phyloP scores from a whole-genome alignment of 169 alveolate species.

The Haemoproteus tartakovskyi region DNA sequence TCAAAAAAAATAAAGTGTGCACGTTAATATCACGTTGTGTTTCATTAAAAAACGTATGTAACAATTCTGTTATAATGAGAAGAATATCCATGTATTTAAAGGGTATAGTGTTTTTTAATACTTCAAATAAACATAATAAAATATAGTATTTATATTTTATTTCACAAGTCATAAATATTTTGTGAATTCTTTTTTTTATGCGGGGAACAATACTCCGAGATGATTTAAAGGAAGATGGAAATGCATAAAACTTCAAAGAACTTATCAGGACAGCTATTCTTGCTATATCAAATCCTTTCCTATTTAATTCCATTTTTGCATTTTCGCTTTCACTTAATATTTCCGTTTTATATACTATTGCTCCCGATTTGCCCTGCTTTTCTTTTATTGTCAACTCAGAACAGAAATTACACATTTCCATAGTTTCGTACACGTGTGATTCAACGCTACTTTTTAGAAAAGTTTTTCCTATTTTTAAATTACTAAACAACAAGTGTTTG shows the following conservation, averaged over 20 bases:
- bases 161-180: constrained; percentile 11
- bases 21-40: constrained; percentile 4
- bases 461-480: too few species aligned
- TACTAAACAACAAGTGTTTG: too few species aligned
- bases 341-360: not conserved
- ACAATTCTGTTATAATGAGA: constrained; percentile 16
- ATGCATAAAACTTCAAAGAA: too few species aligned
- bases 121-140: constrained; percentile 31
- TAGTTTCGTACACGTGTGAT: too few species aligned
- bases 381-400: too few species aligned
- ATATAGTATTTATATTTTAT: constrained; percentile 22
- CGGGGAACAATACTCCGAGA: too few species aligned
- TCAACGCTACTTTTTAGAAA: too few species aligned
- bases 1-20: constrained; percentile 12
- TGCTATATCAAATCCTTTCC: constrained; percentile 6
- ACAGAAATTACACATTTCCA: too few species aligned
- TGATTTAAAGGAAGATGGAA: too few species aligned
- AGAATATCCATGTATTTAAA: constrained; percentile 37
- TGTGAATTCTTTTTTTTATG: constrained; percentile 11
- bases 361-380: too few species aligned
- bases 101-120: constrained; percentile 22
- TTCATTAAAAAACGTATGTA: constrained; percentile 20
- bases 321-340: not conserved
- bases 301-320: not conserved
- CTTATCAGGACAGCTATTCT: constrained; percentile 18